Evolutionary conservation across 805 yeast species (phyloP), one percentile per base, ranked within the genome.

Genomic region (Komagataella phaffii): DNA sequence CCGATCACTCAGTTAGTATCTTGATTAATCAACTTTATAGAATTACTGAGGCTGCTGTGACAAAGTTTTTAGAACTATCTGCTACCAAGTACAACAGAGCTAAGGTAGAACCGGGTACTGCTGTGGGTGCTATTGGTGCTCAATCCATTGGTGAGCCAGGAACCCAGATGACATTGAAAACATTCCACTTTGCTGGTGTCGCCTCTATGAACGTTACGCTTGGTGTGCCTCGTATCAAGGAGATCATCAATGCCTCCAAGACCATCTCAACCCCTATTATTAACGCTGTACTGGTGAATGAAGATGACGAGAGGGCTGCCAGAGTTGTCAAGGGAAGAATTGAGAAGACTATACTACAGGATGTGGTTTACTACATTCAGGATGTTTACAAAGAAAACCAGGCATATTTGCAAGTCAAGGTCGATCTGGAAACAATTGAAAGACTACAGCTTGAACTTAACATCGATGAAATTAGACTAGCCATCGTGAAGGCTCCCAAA

Each of bases 71-170:
- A 61, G 75, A 77, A 49, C 78, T 85, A 59, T 86, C 97, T 58
- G 74, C 91, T 54, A 71, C 72, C 58, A 93, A 93, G 68, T 93
- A 93, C 62, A 80, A 80, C 51, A 76, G 84, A 58, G 96, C 99
- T 6, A 83, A 83, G 68, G 97, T 93, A 17, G 99, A 93, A 66
- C 99, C 99, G 1, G 99, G 98, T 55, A 93, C 99, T 3, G 99
- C 99, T 2, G 98, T 93, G 52, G 99, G 99, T 58, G 98, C 99
- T 23, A 90, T 93, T 69, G 99, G 98, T 59, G 99, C 99, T 0
- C 99, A 93, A 65, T 88, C 96, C 47, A 93, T 93, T 73, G 99
- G 99, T 71, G 99, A 91, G 64, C 99, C 99, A 19, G 99, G 98
- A 66, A 93, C 99, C 0, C 99, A 93, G 71, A 93, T 93, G 99